Evolutionary conservation across 2,329 filamentous ascomycete genomes (phyloP).

Genomic region (Clonostachys chloroleuca): DNA sequence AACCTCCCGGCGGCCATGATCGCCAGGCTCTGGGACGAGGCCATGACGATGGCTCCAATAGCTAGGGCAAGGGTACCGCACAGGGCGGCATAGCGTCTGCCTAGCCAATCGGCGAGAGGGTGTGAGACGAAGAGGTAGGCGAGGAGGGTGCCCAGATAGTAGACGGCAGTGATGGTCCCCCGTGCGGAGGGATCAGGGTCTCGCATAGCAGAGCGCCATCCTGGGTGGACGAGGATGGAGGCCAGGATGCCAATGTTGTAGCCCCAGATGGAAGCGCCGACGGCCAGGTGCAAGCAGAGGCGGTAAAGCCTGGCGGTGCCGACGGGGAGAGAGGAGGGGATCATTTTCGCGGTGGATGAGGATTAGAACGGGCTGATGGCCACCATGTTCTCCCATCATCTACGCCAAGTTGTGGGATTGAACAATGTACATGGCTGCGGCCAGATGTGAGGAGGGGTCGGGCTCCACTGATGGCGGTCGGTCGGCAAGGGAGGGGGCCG

Average conservation of each 20-base stretch:
- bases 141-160: slow-evolving; percentile 52
- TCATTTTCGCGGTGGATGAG: no score
- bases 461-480: no score
- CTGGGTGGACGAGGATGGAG: slow-evolving; percentile 50
- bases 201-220: slow-evolving; percentile 42
- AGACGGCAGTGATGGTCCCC: slow-evolving; percentile 50
- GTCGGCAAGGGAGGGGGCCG: no score
- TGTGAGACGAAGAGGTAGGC: slow-evolving; percentile 52
- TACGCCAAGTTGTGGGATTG: no score
- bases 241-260: slow-evolving; percentile 56
- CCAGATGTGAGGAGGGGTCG: no score
- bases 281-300: slow-evolving; percentile 45
- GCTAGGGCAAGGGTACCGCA: slow-evolving; percentile 38
- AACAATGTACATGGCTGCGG: no score
- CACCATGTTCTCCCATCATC: no score
- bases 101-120: slow-evolving; percentile 42
- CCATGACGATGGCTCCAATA: slow-evolving; percentile 43
- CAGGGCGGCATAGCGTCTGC: slow-evolving; percentile 45
- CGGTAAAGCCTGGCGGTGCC: slow-evolving; percentile 28
- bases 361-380: no score
- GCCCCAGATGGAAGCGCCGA: slow-evolving; percentile 54
- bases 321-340: neutral
- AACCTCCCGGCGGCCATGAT: slow-evolving; percentile 47
- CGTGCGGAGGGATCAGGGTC: slow-evolving; percentile 37
- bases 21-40: slow-evolving; percentile 31